phyloP scores from a whole-genome alignment of 495 filamentous ascomycete species.

The Saxophila tyrrhenica region DNA sequence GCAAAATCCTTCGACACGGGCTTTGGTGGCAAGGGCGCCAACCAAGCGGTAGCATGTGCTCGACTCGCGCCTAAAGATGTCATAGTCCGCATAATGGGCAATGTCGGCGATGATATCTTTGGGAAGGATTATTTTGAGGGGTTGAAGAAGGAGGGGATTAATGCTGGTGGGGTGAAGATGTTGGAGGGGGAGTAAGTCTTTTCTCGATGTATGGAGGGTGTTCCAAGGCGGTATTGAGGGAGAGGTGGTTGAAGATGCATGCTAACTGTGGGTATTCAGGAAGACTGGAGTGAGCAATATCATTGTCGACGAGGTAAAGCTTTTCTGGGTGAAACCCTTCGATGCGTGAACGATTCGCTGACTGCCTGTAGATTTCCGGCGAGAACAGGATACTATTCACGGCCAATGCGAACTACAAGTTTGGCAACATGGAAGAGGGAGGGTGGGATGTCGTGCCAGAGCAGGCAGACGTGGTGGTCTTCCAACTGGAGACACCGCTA shows the following conservation, averaged over 20 bases:
- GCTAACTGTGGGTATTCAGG: no score
- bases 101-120: slow-evolving; percentile 63
- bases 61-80: slow-evolving; percentile 50
- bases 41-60: slow-evolving; percentile 78
- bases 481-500: slow-evolving; percentile 83
- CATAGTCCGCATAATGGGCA: slow-evolving; percentile 67
- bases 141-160: slow-evolving; percentile 46
- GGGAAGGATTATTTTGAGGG: slow-evolving; percentile 36
- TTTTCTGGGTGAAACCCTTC: no score
- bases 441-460: slow-evolving; percentile 27
- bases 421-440: slow-evolving; percentile 25
- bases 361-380: no score
- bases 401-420: slow-evolving; percentile 60
- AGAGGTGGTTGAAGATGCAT: no score
- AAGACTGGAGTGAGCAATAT: slow-evolving; percentile 73
- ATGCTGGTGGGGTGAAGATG: slow-evolving; percentile 42
- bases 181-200: slow-evolving; percentile 35
- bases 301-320: slow-evolving; percentile 64
- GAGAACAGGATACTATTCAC: slow-evolving; percentile 80
- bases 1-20: slow-evolving; percentile 65
- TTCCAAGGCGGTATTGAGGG: no score
- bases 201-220: no score
- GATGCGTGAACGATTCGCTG: no score
- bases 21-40: slow-evolving; percentile 87
- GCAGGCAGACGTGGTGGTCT: slow-evolving; percentile 56